Percentiles rank a stretch among this genome's conserved stretches.
Conservation (phyloP, 352 stramenopile genomes). For the Globisporangium splendens region DNA sequence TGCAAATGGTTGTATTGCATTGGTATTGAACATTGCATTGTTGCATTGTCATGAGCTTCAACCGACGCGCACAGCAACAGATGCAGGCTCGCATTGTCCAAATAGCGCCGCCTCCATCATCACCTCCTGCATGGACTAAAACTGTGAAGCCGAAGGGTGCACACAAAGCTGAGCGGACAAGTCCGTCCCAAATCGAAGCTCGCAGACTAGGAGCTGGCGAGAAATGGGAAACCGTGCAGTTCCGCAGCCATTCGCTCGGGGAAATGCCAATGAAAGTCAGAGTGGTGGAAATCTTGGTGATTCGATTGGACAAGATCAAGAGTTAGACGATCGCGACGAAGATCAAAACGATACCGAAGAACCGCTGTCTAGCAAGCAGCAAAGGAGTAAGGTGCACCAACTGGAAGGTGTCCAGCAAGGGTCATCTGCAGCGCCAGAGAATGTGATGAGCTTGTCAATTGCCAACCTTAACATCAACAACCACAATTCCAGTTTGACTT, state of each 20-base stretch:
- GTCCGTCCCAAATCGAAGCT: conserved; percentile 7
- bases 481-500: neutral
- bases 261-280: neutral
- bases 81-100: neutral
- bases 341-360: conserved; percentile 4
- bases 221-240: conserved; percentile 15
- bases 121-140: too few relatives aligned
- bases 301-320: neutral
- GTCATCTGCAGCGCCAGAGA: conserved; percentile 6
- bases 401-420: neutral
- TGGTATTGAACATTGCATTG: neutral
- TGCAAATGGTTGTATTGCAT: neutral
- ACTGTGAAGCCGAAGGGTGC: conserved; percentile 24
- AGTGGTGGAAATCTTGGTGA: neutral
- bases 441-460: conserved; percentile 32
- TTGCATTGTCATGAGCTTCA: neutral
- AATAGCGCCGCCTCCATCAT: too few relatives aligned
- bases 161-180: conserved; percentile 11
- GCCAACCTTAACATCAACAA: conserved; percentile 16
- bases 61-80: neutral
- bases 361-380: conserved; percentile 12
- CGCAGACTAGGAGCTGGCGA: conserved; percentile 8
- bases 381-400: conserved; percentile 12
- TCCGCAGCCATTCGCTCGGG: neutral
- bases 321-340: neutral